Conservation (phyloP, 2,329 filamentous ascomycete genomes). For the Ceratocystis cubensis region DNA sequence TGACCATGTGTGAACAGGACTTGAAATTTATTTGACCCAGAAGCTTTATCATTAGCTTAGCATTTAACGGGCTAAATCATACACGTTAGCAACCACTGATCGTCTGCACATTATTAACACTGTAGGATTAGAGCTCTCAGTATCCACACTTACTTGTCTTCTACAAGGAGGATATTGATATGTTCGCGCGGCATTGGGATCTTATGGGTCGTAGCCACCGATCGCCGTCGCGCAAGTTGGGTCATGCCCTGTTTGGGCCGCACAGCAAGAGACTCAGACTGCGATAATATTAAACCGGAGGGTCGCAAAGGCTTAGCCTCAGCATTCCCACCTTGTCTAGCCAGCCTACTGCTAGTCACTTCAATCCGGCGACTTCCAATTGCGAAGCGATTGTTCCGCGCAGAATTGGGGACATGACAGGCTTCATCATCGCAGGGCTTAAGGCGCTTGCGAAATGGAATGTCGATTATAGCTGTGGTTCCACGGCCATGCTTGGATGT, state of each 20-base stretch:
- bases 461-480: conserved; percentile 63
- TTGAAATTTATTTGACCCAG: conserved; percentile 23
- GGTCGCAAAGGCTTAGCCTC: no score
- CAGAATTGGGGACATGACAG: not conserved
- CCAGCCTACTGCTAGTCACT: not conserved
- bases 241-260: conserved; percentile 22
- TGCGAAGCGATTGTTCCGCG: not conserved
- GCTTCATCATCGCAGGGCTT: conserved; percentile 3
- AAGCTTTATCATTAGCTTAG: conserved; percentile 23
- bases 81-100: not conserved
- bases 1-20: conserved; percentile 37
- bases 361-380: not conserved
- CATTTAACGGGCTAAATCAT: conserved; percentile 16
- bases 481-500: conserved; percentile 55
- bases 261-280: not conserved
- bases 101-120: not conserved
- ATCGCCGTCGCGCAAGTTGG: conserved; percentile 21
- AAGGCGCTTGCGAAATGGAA: conserved; percentile 54
- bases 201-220: conserved; percentile 32
- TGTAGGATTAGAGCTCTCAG: not conserved
- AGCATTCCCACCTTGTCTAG: not conserved
- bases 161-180: conserved; percentile 62
- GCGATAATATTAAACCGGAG: not conserved
- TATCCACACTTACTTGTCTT: conserved; percentile 54
- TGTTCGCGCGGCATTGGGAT: conserved; percentile 35